Evolutionary conservation across 2,329 filamentous ascomycete species (phyloP).

Genomic region (Aspergillus sp.): DNA sequence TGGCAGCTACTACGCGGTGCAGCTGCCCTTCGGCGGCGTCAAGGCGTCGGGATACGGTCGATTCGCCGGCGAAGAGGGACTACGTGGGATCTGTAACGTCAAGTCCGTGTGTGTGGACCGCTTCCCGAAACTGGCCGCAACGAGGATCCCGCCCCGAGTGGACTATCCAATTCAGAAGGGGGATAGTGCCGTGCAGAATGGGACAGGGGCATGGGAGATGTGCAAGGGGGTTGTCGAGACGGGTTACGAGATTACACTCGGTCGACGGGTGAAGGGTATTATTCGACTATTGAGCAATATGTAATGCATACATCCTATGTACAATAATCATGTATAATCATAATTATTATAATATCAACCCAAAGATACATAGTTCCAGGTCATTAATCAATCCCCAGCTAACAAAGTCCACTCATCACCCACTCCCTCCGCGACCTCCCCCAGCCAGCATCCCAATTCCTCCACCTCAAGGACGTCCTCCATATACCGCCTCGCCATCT

Average conservation of each 20-base stretch:
- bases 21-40: slow-evolving; percentile 89
- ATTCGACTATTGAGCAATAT: slow-evolving; percentile 32
- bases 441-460: slow-evolving; percentile 17
- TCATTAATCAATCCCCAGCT: background rate
- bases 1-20: slow-evolving; percentile 83
- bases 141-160: slow-evolving; percentile 69
- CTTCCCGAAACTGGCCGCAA: slow-evolving; percentile 51
- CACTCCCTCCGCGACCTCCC: slow-evolving; percentile 15
- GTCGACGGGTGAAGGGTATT: slow-evolving; percentile 33
- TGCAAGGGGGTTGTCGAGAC: slow-evolving; percentile 39
- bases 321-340: background rate
- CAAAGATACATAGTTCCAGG: background rate
- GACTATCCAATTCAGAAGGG: slow-evolving; percentile 70
- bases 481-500: slow-evolving; percentile 16
- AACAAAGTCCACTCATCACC: slow-evolving; percentile 10
- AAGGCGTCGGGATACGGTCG: slow-evolving; percentile 83
- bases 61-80: slow-evolving; percentile 83
- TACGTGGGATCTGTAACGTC: slow-evolving; percentile 74
- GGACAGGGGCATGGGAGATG: slow-evolving; percentile 54
- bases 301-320: slow-evolving; percentile 11
- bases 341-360: background rate
- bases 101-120: slow-evolving; percentile 81
- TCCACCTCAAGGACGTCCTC: slow-evolving; percentile 18
- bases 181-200: slow-evolving; percentile 43
- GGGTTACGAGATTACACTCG: slow-evolving; percentile 39